Base-by-base conservation (phyloP, 2,329 filamentous ascomycete genomes). In the Curvularia lunata region DNA sequence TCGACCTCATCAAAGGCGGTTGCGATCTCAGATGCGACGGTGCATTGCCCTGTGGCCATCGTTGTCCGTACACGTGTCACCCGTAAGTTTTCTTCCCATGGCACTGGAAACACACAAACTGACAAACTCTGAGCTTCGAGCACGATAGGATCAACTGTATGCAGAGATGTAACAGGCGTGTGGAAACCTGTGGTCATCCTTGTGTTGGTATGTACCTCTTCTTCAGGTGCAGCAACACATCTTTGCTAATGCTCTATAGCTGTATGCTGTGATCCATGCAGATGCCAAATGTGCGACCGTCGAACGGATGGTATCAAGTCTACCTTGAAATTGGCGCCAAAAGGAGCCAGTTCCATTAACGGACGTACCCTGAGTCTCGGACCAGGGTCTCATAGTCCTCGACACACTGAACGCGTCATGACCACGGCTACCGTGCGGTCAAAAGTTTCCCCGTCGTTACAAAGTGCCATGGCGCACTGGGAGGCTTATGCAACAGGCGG, bases 41-140 rank as follows among this genome's bases (percentile, higher is more conserved):
- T 10, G 16, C 23, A 1, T 61, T 78, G 37, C 70, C 73, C 0
- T 78, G 75, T 25, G 65, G 70, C 12, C 75, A 78, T 41, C 66
- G 32, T 2, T 77, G 75, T 58, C 66, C 70, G 19, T 66, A 75
- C 25, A 61, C 47, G 3, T 78, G 75, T 43, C 75, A 77, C 47
- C 74, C 75, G 55, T 69, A 58, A 61, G 69, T 63, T 13, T 51
- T 4, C 1, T 42, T 34, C 8, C 0, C 5, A 3, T 19, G 3
- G n/a, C n/a, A 42, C 30, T 25, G 13, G 4, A 9, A 4, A 19
- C 19, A 6, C 23, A 3, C 8, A 34, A 18, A 25, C 52, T 54
- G 18, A 18, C 25, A 9, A n/a, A 27, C 6, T 8, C 1, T 5
- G 5, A 70, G 69, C 0, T 77, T 77, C 42, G 65, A 64, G 7